Base-by-base conservation (phyloP, 2,329 filamentous ascomycete genomes). In the Epicoccum nigrum region DNA sequence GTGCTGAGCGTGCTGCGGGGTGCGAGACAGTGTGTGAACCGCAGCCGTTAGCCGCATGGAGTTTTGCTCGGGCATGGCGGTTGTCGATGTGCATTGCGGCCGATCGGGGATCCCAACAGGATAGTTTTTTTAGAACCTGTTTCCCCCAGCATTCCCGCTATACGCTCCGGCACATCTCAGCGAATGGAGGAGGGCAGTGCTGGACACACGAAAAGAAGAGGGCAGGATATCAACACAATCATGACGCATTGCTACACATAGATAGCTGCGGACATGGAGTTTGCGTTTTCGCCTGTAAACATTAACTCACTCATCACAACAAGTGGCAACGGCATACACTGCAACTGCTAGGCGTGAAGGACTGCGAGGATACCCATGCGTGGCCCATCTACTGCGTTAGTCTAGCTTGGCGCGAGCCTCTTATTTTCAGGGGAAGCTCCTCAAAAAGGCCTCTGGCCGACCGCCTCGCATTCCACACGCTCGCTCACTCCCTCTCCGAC, bases 391-490 rank as follows among this genome's bases (percentile, higher is more conserved):
- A 61, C 57, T 35, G 57, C 60, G 46, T 63, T 66, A 65, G 51
- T 44, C 54, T 42, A 56, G 56, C 62, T 65, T 65, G 63, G 62
- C 60, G 49, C 43, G 50, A 56, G 54, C 56, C 58, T 65, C 56
- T 61, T 55, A 61, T 62, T 64, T 64, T 66, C 63, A 66, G 63
- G 63, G 63, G 63, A 61, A 66, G 54, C 57, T 65, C 45, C 59
- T 64, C 58, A 69, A 69, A 69, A 58, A 59, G 23, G 59, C 58
- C 59, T 58, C 62, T 51, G 62, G 48, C 63, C 60, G 63, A 59
- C 64, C 55, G 63, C 60, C 60, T 58, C 56, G 55, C 64, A 67
- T 65, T 67, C 62, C 56, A 58, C 56, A 62, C 62, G 45, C 63
- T 63, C 63, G 65, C 66, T 67, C 63, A 56, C 60, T 58, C 53